Evolutionary conservation across 2,329 filamentous ascomycete genomes (phyloP), one percentile per base, ranked within the genome.

Genomic region (Cylindrodendrum hubeiense): DNA sequence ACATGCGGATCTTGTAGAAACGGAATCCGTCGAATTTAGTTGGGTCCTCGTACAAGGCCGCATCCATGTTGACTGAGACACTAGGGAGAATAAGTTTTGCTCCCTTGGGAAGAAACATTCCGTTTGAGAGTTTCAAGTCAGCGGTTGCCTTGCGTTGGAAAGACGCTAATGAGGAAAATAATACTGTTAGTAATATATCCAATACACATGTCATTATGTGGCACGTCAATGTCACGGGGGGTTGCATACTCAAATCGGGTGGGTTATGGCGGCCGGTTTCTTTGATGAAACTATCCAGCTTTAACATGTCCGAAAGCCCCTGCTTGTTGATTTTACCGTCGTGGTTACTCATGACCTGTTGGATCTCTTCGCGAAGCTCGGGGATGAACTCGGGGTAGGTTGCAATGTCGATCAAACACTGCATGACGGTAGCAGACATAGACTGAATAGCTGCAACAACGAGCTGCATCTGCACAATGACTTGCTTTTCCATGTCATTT

Each of bases 371-470:
- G 13, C 21, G 19, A 17, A 63, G 44, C 44, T 57, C 60, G 7
- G 60, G 60, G 4, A 37, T 37, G 28, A 50, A 49, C 19, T 63
- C 60, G 21, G 52, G 60, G 24, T 63, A 43, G 12, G 52, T 51
- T 3, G 60, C 60, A 22, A 63, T 43, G n/a, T 63, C 60, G 24
- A 63, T 57, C 13, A 59, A 34, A 24, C 54, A 59, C 41, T 63
- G 60, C 3, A 46, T 63, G 19, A 63, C 54, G 13, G 60, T 63
- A 33, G 60, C 53, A 26, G 60, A 34, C 60, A 63, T 59, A 13
- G 60, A 63, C 41, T 63, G 60, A 47, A 63, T 63, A 17, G 60
- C 60, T 15, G 60, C 60, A 17, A 63, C 60, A 24, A 54, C 58
- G 2, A 63, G 60, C 17, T 63, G 52, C 28, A 63, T 63, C 56